Evolutionary conservation across 1,284 basidiomycete species (phyloP).

Genomic region (Pterula multifida): DNA sequence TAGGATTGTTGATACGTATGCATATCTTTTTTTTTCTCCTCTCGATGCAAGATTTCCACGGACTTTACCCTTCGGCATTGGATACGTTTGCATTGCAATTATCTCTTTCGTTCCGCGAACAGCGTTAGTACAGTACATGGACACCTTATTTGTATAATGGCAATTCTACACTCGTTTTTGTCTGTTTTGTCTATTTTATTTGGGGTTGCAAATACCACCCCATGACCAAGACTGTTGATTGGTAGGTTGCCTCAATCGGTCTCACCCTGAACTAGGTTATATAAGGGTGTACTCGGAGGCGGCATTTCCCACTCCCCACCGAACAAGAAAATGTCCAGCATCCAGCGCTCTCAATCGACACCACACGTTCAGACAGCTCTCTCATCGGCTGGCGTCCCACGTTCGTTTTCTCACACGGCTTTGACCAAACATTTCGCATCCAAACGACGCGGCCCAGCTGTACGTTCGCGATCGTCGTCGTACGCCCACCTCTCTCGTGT

Average conservation of each 20-base stretch:
- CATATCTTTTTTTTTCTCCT: not conserved
- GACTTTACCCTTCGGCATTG: not conserved
- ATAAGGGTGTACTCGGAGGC: too few species aligned
- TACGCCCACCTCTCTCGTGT: slow-evolving; percentile 10
- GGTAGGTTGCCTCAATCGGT: slow-evolving; percentile 7
- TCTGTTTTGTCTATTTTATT: not conserved
- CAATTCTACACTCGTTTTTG: slow-evolving; percentile 1
- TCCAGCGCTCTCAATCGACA: slow-evolving; percentile 26
- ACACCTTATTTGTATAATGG: not conserved
- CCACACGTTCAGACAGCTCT: slow-evolving; percentile 17
- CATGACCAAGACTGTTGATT: not conserved
- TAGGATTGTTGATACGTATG: not conserved
- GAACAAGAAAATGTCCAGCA: slow-evolving; percentile 9
- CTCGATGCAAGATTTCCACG: not conserved
- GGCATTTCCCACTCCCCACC: too few species aligned
- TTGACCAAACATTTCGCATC: slow-evolving; percentile 4
- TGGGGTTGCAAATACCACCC: not conserved
- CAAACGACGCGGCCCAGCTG: slow-evolving; percentile 4
- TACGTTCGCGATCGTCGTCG: not conserved
- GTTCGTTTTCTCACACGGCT: slow-evolving; percentile 5
- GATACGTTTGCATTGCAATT: not conserved
- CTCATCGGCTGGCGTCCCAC: slow-evolving; percentile 8
- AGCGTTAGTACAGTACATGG: slow-evolving; percentile 1
- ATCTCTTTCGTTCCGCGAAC: not conserved
- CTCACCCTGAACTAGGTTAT: too few species aligned